Conservation (phyloP, 441 rosid species). For the Theobroma grandiflorum region DNA sequence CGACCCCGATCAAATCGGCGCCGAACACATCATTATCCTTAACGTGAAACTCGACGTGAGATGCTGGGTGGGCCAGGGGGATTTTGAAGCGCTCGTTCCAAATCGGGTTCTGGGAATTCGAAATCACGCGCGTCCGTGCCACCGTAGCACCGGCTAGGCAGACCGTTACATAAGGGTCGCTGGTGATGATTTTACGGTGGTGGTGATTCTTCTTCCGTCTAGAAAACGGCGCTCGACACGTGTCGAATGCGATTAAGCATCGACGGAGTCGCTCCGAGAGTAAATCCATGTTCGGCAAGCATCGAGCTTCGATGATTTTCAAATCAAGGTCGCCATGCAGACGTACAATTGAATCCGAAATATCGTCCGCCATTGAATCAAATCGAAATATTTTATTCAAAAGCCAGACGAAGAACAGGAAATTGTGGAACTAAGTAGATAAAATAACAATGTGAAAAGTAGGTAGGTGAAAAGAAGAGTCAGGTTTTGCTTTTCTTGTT, state of each 20-base stretch:
- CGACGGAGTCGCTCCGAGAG: conserved; percentile 64
- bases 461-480: background rate
- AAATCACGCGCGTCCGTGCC: conserved; percentile 81
- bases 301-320: conserved; percentile 70
- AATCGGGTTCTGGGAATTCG: conserved; percentile 63
- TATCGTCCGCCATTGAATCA: conserved; percentile 36
- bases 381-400: background rate
- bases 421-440: background rate
- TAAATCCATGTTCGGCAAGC: conserved; percentile 84
- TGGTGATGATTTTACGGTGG: conserved; percentile 68
- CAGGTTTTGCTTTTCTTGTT: background rate
- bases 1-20: conserved; percentile 74
- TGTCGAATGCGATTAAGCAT: conserved; percentile 46
- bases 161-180: conserved; percentile 91
- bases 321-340: conserved; percentile 84
- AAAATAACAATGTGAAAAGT: background rate
- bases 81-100: conserved; percentile 80
- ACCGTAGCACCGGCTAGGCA: conserved; percentile 74
- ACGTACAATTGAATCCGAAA: conserved; percentile 24
- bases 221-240: conserved; percentile 40
- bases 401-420: background rate
- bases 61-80: conserved; percentile 77
- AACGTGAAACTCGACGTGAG: conserved; percentile 62
- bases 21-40: conserved; percentile 86
- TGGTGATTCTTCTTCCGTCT: conserved; percentile 5